Conservation (phyloP, 2,329 filamentous ascomycete genomes). For the Talaromyces marneffei region DNA sequence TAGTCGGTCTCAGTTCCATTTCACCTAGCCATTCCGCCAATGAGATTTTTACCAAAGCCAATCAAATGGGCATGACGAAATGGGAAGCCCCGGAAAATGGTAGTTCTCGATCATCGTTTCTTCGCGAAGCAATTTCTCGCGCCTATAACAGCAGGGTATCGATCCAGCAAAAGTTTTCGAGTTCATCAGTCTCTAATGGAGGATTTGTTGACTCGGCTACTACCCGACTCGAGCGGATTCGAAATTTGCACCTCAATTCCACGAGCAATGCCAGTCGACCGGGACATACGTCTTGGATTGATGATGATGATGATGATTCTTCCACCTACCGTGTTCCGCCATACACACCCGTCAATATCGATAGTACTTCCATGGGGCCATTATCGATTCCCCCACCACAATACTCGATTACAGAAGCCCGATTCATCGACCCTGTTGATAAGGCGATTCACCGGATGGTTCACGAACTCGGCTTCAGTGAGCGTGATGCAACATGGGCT, state of each 20-base stretch:
- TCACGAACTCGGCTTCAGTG: conserved; percentile 53
- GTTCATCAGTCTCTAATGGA: conserved; percentile 8
- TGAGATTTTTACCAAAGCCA: conserved; percentile 49
- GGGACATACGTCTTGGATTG: not conserved
- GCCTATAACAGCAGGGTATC: conserved; percentile 48
- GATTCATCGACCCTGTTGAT: conserved; percentile 49
- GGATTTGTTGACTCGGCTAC: conserved; percentile 8
- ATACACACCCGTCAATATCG: not conserved
- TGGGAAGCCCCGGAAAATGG: conserved; percentile 48
- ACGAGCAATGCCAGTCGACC: not conserved
- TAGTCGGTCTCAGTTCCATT: conserved; percentile 47
- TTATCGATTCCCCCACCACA: conserved; percentile 16
- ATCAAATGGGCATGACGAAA: conserved; percentile 50
- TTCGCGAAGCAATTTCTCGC: conserved; percentile 56
- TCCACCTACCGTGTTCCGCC: not conserved
- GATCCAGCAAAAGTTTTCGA: not conserved
- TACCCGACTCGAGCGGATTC: not conserved
- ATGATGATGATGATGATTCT: conserved; percentile 11
- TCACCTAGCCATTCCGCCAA: conserved; percentile 34
- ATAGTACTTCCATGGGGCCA: conserved; percentile 13
- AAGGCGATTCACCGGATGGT: conserved; percentile 53
- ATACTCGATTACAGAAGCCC: conserved; percentile 1
- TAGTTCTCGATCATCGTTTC: conserved; percentile 50
- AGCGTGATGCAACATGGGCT: conserved; percentile 52
- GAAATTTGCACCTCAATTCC: not conserved